Evolutionary conservation across 2,329 filamentous ascomycete genomes (phyloP), one percentile per base, ranked within the genome.

Genomic region (Keithomyces neogunnii): DNA sequence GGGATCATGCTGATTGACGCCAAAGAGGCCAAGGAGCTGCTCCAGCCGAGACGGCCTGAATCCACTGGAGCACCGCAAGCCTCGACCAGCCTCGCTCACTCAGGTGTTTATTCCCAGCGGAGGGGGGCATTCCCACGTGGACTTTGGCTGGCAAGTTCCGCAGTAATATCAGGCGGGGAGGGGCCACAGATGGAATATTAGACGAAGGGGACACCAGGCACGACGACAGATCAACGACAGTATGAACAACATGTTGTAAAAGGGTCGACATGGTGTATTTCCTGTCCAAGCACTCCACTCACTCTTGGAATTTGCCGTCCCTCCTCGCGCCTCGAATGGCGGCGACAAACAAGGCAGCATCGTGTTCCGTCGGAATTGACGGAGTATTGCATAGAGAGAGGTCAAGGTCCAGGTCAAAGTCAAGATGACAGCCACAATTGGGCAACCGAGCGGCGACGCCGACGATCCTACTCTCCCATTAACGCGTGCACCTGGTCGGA

Each of bases 381-480:
- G 19, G 19, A 19, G 19, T 19, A 19, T 19, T 19, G 19, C 19
- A 19, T 19, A 19, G 19, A 19, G 19, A 11, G 26, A 44, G 30
- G 8, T 10, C 7, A 10, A 29, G 4, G 30, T 51, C 36, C 26
- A 5, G 48, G 43, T 40, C n/a, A 32, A 49, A 40, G n/a, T 28
- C 31, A 33, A 39, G 36, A 8, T 29, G 28, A 40, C 33, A 29
- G 44, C 49, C 49, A 47, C 30, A 29, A 36, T n/a, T 4, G 31
- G 31, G 43, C 28, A 40, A 19, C 35, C 29, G 29, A 47, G 45
- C 31, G 49, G 49, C 43, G 49, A 47, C 45, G 35, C 36, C 40
- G 49, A 47, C 49, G 38, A 51, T 47, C 19, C 30, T 36, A 11
- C 40, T 29, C 40, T 38, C 26, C 32, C 19, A 31, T 36, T n/a